phyloP scores from a whole-genome alignment of 1,139 yeast species.

The Debaryomycetaceae sp. region DNA sequence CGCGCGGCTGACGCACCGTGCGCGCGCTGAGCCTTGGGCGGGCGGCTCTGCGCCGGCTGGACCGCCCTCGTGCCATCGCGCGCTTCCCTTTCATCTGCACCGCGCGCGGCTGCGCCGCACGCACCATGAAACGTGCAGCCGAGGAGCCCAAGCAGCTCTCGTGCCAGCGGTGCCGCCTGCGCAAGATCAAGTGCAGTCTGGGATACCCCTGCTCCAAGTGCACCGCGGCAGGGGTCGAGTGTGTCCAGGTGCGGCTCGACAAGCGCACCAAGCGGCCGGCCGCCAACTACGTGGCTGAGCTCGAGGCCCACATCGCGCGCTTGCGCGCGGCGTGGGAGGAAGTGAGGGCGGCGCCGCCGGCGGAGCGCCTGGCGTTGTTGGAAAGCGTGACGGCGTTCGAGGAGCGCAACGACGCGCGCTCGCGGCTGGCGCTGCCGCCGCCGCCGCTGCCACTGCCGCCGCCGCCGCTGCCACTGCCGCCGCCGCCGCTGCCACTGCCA shows the following conservation, averaged over 20 bases:
- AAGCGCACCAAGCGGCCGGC: constrained; percentile 51
- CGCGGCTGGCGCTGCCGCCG: background rate
- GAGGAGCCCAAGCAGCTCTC: constrained; percentile 14
- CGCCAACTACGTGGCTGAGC: constrained; percentile 40
- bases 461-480: no score
- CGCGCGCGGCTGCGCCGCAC: no score
- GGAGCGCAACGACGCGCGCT: no score
- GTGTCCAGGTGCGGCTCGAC: constrained; percentile 48
- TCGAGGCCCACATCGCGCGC: constrained; percentile 19
- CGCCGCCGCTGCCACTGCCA: constrained; percentile 1
- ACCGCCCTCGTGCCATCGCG: no score
- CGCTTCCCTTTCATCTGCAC: no score
- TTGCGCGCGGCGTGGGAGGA: constrained; percentile 3
- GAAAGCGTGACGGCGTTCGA: constrained; percentile 12
- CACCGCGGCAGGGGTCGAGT: constrained; percentile 38
- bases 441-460: background rate
- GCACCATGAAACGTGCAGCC: no score
- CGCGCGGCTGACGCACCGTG: no score
- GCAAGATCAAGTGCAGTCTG: constrained; percentile 52
- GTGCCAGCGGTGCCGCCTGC: constrained; percentile 48
- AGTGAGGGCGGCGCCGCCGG: constrained; percentile 3
- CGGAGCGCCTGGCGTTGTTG: constrained; percentile 8
- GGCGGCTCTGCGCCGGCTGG: no score
- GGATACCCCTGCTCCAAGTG: constrained; percentile 51
- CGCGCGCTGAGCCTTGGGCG: no score